phyloP scores from a whole-genome alignment of 495 filamentous ascomycete species.

The Penicillium bialowiezense region DNA sequence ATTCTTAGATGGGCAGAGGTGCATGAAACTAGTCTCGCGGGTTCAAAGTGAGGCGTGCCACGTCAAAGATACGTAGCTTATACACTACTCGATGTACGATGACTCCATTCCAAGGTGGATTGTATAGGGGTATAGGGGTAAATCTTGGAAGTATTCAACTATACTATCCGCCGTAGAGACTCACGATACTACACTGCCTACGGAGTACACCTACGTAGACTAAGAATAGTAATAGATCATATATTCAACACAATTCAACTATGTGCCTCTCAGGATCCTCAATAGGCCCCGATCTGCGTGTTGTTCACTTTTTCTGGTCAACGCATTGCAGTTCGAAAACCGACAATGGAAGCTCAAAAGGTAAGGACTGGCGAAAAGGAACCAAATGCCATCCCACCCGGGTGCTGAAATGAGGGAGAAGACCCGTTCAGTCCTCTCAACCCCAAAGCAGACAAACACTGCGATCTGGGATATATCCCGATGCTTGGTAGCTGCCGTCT shows the following conservation, averaged over 20 bases:
- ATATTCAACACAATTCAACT: constrained; percentile 20
- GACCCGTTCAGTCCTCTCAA: background rate
- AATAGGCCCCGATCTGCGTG: constrained; percentile 15
- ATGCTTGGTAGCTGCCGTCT: constrained; percentile 7
- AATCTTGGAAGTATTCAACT: no score
- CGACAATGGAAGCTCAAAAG: constrained; percentile 18
- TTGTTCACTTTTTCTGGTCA: constrained; percentile 35
- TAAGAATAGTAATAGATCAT: constrained; percentile 7
- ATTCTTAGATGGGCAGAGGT: constrained; percentile 4
- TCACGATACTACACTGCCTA: background rate
- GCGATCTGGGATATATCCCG: constrained; percentile 7
- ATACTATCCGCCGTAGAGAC: no score
- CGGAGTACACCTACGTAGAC: background rate
- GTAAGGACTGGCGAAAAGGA: constrained; percentile 33
- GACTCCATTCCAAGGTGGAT: no score
- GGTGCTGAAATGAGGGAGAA: constrained; percentile 11
- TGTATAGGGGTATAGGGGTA: no score
- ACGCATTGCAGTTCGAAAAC: constrained; percentile 18
- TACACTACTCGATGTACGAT: background rate
- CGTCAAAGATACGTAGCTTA: background rate
- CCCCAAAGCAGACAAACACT: background rate
- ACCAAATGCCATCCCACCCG: constrained; percentile 36
- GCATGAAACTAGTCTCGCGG: constrained; percentile 2
- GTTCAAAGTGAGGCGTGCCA: constrained; percentile 11
- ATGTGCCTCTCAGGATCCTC: constrained; percentile 20